Evolutionary conservation across 1,139 yeast species (phyloP), one percentile per base, ranked within the genome.

Genomic region (Geotrichum klebahnii): DNA sequence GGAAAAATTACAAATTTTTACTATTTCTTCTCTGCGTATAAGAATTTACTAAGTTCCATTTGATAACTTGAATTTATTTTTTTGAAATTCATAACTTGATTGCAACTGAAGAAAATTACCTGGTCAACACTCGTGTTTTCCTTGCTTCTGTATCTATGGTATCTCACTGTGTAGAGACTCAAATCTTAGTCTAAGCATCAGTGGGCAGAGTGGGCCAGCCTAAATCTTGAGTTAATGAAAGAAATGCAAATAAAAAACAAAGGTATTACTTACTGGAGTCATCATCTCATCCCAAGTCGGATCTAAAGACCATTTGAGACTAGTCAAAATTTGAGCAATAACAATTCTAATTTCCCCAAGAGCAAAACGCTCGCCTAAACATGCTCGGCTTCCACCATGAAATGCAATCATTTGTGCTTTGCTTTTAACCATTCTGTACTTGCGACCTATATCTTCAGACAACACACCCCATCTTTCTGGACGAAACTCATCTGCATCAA

Each of bases 321-420:
- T 58, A 24, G 54, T 61, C 16, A 80, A 52, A 28, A 79, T 59
- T 44, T 67, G 67, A 10, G 63, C 59, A 2, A 79, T 45, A 5
- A 76, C 67, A 10, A 70, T 61, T 56, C 74, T 73, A 36, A 72
- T 65, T 57, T 79, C 79, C 41, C 64, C 60, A 9, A 80, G 65
- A 1, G 84, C 84, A 61, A 77, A 72, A 55, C 76, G 76, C 57
- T 80, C 84, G 3, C 85, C 85, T 31, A 80, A 62, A 61, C 85
- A 80, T 0, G 84, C 83, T 44, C 85, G 65, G 55, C 70, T 76
- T 10, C 83, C 74, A 5, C 85, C 85, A 59, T 80, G 84, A 57
- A 80, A 80, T 0, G 82, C 76, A 4, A 81, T 75, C 35, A 80
- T 61, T 8, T 67, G 67, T 9, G 77, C 72, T 19, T 61, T 64